A percentile compares a stretch with the other conserved stretches of the same genome.
phyloP scores from a whole-genome alignment of 495 filamentous ascomycete genomes.

The Aspergillus conjunctus region DNA sequence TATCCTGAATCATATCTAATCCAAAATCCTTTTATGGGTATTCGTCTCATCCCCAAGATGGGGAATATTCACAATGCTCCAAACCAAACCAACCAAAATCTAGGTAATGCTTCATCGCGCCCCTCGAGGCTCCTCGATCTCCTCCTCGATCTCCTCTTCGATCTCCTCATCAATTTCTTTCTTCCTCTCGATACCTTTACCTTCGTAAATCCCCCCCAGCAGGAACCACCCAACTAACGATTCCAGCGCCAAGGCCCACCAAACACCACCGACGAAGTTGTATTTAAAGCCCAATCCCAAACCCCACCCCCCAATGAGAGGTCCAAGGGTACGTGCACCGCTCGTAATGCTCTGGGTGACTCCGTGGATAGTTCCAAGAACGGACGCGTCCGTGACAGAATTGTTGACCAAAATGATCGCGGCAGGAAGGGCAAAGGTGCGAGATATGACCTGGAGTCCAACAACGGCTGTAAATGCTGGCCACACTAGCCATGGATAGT shows the following conservation, averaged over 20 bases:
- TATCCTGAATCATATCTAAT: no score
- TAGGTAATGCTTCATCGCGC: no score
- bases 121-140: conserved; percentile 24
- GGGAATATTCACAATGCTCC: no score
- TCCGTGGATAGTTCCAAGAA: conserved; percentile 71
- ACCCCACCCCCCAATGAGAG: conserved; percentile 63
- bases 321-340: conserved; percentile 64
- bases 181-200: conserved; percentile 45
- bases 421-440: conserved; percentile 70
- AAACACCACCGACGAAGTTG: conserved; percentile 69
- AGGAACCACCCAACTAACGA: conserved; percentile 53
- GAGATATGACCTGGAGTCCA: conserved; percentile 66
- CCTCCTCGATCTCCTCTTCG: conserved; percentile 24
- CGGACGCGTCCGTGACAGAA: conserved; percentile 58
- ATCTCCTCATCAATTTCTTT: conserved; percentile 27
- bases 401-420: conserved; percentile 73
- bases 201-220: conserved; percentile 56
- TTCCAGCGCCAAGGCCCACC: conserved; percentile 64
- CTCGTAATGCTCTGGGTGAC: conserved; percentile 64
- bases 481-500: conserved; percentile 51
- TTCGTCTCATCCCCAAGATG: no score
- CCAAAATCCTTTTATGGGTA: no score
- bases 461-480: conserved; percentile 61
- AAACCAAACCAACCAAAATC: no score
- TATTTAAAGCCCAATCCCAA: conserved; percentile 63